Conservation (phyloP, 352 stramenopile species). For the Phytophthora hibernalis region DNA sequence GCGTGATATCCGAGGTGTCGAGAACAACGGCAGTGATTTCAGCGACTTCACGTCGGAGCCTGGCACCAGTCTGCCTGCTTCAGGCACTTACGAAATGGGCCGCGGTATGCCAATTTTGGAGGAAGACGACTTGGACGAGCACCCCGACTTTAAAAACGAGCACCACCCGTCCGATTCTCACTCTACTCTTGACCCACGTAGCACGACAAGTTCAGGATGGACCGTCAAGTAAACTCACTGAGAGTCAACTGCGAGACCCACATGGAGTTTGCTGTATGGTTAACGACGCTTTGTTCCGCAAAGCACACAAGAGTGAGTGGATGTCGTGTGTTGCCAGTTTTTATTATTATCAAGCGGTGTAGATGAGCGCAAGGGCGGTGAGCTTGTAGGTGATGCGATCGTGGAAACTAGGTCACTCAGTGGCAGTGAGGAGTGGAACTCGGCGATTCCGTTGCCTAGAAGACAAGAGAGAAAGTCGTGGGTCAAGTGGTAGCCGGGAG, state of each 20-base stretch:
- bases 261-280: constrained; percentile 12
- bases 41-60: constrained; percentile 48
- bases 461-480: constrained; percentile 3
- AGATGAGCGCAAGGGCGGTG: constrained; percentile 5
- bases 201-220: constrained; percentile 62
- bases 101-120: constrained; percentile 70
- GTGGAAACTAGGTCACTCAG: background rate
- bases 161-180: constrained; percentile 23
- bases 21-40: constrained; percentile 32
- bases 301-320: constrained; percentile 25
- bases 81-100: constrained; percentile 62
- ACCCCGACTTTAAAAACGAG: constrained; percentile 27
- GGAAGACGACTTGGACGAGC: constrained; percentile 54
- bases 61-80: constrained; percentile 42
- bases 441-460: background rate
- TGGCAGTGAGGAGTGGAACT: constrained; percentile 2
- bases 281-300: constrained; percentile 38
- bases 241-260: constrained; percentile 2
- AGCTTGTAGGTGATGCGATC: constrained; percentile 11
- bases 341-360: constrained; percentile 43
- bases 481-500: constrained; percentile 15
- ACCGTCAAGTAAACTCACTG: constrained; percentile 51
- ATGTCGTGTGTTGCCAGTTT: constrained; percentile 27
- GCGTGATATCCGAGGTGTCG: constrained; percentile 36
- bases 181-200: constrained; percentile 40